Conservation (phyloP, 768 basidiomycete species). For the Gelatoporia subvermispora region DNA sequence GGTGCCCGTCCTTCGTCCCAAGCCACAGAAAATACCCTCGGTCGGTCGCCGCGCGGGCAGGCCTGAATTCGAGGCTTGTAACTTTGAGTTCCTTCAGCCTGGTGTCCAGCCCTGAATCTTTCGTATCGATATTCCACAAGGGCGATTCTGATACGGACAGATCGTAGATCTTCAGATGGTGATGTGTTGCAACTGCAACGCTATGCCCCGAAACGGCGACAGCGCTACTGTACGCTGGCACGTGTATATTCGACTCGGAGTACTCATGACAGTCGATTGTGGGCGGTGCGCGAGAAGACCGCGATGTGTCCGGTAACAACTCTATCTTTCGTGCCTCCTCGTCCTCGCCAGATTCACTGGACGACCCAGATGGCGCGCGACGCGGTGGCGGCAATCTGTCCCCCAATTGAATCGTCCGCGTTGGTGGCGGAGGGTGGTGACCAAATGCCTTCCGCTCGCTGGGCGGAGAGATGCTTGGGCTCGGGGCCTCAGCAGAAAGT, state of each 20-base stretch:
- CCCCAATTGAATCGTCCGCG: conserved; percentile 63
- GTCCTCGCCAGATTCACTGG: conserved; percentile 56
- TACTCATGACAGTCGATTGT: conserved; percentile 26
- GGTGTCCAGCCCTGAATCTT: conserved; percentile 45
- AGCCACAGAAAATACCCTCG: conserved; percentile 72
- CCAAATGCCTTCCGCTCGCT: conserved; percentile 23
- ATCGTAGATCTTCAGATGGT: conserved; percentile 63
- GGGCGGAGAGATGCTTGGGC: conserved; percentile 1
- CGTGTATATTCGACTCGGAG: conserved; percentile 47
- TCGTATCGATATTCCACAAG: conserved; percentile 51
- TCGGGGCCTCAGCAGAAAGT: conserved; percentile 1
- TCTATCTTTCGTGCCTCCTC: conserved; percentile 41
- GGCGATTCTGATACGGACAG: conserved; percentile 44
- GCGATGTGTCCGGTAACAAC: conserved; percentile 62
- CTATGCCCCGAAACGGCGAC: conserved; percentile 53
- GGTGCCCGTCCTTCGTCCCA: conserved; percentile 86
- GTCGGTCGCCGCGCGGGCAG: conserved; percentile 39
- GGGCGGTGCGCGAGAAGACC: conserved; percentile 55
- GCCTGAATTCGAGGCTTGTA: conserved; percentile 74
- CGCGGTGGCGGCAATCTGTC: conserved; percentile 63
- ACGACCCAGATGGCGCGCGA: conserved; percentile 33
- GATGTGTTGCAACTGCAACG: conserved; percentile 52
- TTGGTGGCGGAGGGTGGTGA: conserved; percentile 62
- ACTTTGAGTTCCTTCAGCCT: conserved; percentile 63
- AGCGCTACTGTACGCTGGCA: conserved; percentile 48